Evolutionary conservation across 345 rosid genomes (phyloP).

Genomic region (Carallia pectinifolia): DNA sequence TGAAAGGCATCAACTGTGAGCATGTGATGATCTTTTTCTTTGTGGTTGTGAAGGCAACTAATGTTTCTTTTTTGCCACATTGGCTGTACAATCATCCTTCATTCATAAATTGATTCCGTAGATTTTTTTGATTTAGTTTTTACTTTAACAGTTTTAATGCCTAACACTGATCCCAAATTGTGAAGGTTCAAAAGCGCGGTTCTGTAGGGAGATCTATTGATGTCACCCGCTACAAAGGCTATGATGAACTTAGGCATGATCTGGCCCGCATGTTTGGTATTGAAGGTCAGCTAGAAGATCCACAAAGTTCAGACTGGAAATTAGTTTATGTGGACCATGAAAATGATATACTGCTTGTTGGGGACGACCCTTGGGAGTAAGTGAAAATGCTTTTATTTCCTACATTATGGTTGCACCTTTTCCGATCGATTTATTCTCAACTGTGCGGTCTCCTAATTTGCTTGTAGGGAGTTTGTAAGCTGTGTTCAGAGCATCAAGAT

Average conservation of each 20-base stretch:
- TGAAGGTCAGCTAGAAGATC: conserved; percentile 96
- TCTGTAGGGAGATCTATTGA: conserved; percentile 96
- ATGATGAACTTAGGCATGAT: conserved; percentile 83
- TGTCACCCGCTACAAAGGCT: conserved; percentile 73
- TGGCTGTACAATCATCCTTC: no score
- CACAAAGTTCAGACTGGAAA: conserved; percentile 88
- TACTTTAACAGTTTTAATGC: not conserved
- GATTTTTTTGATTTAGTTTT: not conserved
- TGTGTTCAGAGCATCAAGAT: conserved; percentile 91
- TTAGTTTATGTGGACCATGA: conserved; percentile 91
- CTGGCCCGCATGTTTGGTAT: conserved; percentile 94
- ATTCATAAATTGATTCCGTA: no score
- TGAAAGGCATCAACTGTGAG: no score
- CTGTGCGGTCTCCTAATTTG: conserved; percentile 13
- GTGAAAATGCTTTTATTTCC: conserved; percentile 17
- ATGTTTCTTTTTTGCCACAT: no score
- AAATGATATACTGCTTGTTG: conserved; percentile 88
- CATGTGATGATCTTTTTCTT: no score
- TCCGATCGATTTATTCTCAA: conserved; percentile 1
- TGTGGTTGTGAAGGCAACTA: no score
- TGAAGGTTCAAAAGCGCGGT: conserved; percentile 96
- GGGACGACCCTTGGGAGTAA: conserved; percentile 99
- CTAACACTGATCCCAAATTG: conserved; percentile 13
- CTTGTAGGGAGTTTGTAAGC: conserved; percentile 79
- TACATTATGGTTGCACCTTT: not conserved